Evolutionary conservation across 768 basidiomycete species (phyloP), one percentile per base, ranked within the genome.

Genomic region (Strobilomyces dryophilus): DNA sequence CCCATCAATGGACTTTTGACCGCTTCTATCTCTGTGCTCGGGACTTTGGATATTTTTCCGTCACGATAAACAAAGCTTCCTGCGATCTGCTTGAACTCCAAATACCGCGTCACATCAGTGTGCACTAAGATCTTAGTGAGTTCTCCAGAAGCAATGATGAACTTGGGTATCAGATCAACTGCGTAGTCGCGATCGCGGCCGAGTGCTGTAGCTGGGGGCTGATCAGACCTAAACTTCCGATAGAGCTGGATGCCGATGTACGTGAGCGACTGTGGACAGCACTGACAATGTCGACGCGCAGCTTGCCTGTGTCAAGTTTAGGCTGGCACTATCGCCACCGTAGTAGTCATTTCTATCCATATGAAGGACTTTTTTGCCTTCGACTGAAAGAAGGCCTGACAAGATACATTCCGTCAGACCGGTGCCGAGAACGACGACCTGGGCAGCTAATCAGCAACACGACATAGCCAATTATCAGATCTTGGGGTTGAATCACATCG

Each of bases 321-420:
- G 76, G 76, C 90, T 93, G 43, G 97, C 97, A 66, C 91, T 90
- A 67, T 98, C 97, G 51, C 91, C 97, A 42, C 97, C 97, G 57
- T 99, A 99, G 74, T 99, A 99, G 73, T 99, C 95, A 66, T 98
- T 98, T 65, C 92, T 80, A 73, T 95, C 94, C 81, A 97, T 98
- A 73, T 99, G 97, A 47, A 99, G 84, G 65, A 99, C 97, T 76
- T 98, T 99, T 82, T 98, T 98, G 58, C 97, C 95, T 71, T 98
- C 97, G 42, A 98, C 95, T n/a, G 95, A 98, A 63, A 99, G 79
- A 63, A 99, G 75, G 35, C 97, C 97, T 15, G 97, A 98, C 56
- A 99, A 84, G 71, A 98, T 95, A 75, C 97, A 98, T 73, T 99
- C 97, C 27, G 95, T 98, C 67, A 99, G 76, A 56, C 97, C 97